phyloP scores from a whole-genome alignment of 2,329 filamentous ascomycete species.

The Cladosporium sp. region DNA sequence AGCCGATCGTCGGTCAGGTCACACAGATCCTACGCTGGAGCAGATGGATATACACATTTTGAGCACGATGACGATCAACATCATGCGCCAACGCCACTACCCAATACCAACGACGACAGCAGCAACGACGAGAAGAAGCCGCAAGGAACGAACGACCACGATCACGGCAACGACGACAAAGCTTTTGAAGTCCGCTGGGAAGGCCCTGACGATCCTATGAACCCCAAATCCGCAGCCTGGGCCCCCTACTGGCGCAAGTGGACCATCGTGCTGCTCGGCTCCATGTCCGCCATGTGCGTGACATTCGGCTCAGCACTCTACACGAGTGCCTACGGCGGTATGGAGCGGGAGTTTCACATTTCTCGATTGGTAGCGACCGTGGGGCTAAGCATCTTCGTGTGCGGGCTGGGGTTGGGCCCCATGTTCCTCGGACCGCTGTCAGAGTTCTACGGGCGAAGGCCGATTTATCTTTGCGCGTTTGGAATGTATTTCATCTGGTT shows the following conservation, averaged over 20 bases:
- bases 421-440: constrained; percentile 60
- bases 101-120: constrained; percentile 13
- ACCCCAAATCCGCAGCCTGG: constrained; percentile 63
- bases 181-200: constrained; percentile 72
- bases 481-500: constrained; percentile 63
- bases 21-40: constrained; percentile 24
- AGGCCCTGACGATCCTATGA: constrained; percentile 66
- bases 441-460: constrained; percentile 64
- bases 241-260: constrained; percentile 60
- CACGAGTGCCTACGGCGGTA: constrained; percentile 33
- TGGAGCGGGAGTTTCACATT: constrained; percentile 64
- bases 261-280: constrained; percentile 72
- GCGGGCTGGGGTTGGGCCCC: constrained; percentile 58
- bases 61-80: constrained; percentile 16
- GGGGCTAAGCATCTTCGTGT: constrained; percentile 79
- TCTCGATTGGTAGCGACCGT: constrained; percentile 71
- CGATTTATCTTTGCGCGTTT: constrained; percentile 66
- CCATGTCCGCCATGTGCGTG: constrained; percentile 41
- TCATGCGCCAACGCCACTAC: not conserved
- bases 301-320: constrained; percentile 51
- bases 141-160: not conserved
- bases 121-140: constrained; percentile 1
- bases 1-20: constrained; percentile 26
- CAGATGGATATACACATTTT: constrained; percentile 28
- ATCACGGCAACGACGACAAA: constrained; percentile 19